phyloP scores from a whole-genome alignment of 2,329 filamentous ascomycete genomes.

The Aspergillus floridensis region DNA sequence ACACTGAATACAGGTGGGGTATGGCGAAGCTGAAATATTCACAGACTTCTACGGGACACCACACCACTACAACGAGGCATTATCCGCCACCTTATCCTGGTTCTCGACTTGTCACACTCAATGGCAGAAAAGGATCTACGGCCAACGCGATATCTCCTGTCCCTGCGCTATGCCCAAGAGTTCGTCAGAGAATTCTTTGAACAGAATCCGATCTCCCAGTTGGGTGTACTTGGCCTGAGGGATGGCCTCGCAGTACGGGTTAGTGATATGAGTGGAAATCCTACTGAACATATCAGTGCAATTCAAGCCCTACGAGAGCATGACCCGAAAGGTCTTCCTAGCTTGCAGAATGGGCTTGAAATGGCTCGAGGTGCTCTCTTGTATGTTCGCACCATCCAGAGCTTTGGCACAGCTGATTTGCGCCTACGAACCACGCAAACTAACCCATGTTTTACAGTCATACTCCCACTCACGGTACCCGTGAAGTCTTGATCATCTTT shows the following conservation, averaged over 20 bases:
- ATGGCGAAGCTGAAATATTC: constrained; percentile 16
- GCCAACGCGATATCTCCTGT: constrained; percentile 79
- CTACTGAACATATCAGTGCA: constrained; percentile 78
- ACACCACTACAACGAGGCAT: constrained; percentile 95
- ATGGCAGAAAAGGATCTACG: constrained; percentile 95
- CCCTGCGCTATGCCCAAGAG: constrained; percentile 75
- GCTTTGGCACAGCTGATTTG: not conserved
- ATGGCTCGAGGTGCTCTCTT: constrained; percentile 92
- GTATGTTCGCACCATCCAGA: constrained; percentile 44
- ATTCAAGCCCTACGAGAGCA: constrained; percentile 65
- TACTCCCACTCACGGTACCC: constrained; percentile 86
- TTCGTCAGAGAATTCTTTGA: constrained; percentile 96
- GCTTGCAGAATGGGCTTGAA: constrained; percentile 90
- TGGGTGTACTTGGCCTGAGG: constrained; percentile 88
- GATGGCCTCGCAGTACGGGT: constrained; percentile 84
- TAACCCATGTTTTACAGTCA: constrained; percentile 54
- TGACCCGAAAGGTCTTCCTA: constrained; percentile 72
- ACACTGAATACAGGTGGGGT: not conserved
- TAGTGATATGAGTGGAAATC: constrained; percentile 88
- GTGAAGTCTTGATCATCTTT: constrained; percentile 88
- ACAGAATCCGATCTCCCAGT: constrained; percentile 95
- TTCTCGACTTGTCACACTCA: constrained; percentile 86
- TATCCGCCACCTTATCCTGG: constrained; percentile 89
- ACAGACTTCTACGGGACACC: constrained; percentile 82
- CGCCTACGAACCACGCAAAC: not conserved